Percentiles rank a stretch among this genome's conserved stretches.
These are phyloP conservation scores for Malus hybrid DNA, from an alignment of 331 rosid species.

Conservation along the genomic window DNA sequence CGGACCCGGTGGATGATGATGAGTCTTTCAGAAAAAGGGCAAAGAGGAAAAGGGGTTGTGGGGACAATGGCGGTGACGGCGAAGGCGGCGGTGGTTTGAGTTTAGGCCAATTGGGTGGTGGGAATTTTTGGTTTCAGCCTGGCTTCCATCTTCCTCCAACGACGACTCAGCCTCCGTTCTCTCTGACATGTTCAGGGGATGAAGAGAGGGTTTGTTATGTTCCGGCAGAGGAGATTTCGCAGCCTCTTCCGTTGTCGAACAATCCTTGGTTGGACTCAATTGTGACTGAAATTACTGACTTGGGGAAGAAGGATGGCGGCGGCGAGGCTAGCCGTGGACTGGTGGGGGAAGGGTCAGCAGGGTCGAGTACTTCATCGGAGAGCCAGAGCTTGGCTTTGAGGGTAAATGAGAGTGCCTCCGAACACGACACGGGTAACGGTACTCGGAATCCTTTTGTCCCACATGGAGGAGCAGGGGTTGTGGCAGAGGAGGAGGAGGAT, in stretches of 20 bases:
- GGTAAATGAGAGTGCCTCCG: constrained; percentile 49
- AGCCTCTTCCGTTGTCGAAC: constrained; percentile 44
- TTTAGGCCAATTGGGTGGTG: constrained; percentile 46
- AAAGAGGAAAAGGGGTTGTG: constrained; percentile 64
- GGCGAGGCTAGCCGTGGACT: constrained; percentile 40
- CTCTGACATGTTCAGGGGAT: constrained; percentile 48
- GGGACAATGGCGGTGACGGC: constrained; percentile 19
- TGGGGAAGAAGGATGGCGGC: constrained; percentile 37
- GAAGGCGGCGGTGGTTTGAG: constrained; percentile 30
- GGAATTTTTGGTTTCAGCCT: constrained; percentile 57
- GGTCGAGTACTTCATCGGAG: constrained; percentile 62
- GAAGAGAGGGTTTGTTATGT: constrained; percentile 65
- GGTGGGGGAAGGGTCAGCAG: constrained; percentile 37
- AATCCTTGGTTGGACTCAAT: constrained; percentile 61
- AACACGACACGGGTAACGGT: constrained; percentile 62
- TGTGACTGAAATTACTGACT: constrained; percentile 57
- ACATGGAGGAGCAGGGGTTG: constrained; percentile 41
- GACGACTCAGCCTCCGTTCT: constrained; percentile 29
- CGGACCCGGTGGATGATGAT: constrained; percentile 37
- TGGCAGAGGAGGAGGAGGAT: constrained; percentile 46
- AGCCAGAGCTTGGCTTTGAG: constrained; percentile 51
- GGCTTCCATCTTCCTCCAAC: constrained; percentile 9
- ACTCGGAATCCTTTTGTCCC: constrained; percentile 45
- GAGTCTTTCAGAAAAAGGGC: constrained; percentile 45
- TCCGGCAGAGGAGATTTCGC: constrained; percentile 57